These are phyloP conservation scores for Erodium trifolium DNA, from an alignment of 441 rosid species.

Conservation along the genomic window DNA sequence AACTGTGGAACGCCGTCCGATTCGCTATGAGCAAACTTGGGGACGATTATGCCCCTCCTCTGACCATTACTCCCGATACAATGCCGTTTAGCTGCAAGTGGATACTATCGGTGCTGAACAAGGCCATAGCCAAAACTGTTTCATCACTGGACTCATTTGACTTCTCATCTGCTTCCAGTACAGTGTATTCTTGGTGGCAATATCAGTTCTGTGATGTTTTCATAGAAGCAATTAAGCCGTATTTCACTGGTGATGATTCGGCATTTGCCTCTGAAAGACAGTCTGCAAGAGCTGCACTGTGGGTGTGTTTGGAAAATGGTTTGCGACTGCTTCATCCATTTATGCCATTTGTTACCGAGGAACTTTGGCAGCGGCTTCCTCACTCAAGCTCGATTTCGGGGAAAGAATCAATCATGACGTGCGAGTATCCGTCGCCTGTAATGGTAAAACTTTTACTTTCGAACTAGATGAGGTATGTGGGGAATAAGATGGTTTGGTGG, in stretches of 20 bases:
- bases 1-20: slow-evolving; percentile 91
- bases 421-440: slow-evolving; percentile 57
- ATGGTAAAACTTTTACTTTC: slow-evolving; percentile 39
- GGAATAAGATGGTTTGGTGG: background rate
- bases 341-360: slow-evolving; percentile 93
- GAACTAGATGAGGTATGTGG: background rate
- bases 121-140: slow-evolving; percentile 55
- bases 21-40: slow-evolving; percentile 94
- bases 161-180: slow-evolving; percentile 68
- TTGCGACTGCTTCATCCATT: slow-evolving; percentile 89
- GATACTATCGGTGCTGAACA: slow-evolving; percentile 78
- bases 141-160: slow-evolving; percentile 54
- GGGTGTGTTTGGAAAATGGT: slow-evolving; percentile 85
- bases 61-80: slow-evolving; percentile 27
- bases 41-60: slow-evolving; percentile 49
- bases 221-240: slow-evolving; percentile 83
- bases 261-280: slow-evolving; percentile 52
- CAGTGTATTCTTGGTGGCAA: slow-evolving; percentile 90
- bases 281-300: slow-evolving; percentile 57
- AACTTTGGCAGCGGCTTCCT: slow-evolving; percentile 93
- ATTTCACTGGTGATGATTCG: slow-evolving; percentile 54
- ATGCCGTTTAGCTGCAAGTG: slow-evolving; percentile 84
- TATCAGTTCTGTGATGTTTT: slow-evolving; percentile 89
- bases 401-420: slow-evolving; percentile 67
- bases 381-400: slow-evolving; percentile 31